phyloP scores from a whole-genome alignment of 2,329 filamentous ascomycete species.

The Aplosporella prunicola region DNA sequence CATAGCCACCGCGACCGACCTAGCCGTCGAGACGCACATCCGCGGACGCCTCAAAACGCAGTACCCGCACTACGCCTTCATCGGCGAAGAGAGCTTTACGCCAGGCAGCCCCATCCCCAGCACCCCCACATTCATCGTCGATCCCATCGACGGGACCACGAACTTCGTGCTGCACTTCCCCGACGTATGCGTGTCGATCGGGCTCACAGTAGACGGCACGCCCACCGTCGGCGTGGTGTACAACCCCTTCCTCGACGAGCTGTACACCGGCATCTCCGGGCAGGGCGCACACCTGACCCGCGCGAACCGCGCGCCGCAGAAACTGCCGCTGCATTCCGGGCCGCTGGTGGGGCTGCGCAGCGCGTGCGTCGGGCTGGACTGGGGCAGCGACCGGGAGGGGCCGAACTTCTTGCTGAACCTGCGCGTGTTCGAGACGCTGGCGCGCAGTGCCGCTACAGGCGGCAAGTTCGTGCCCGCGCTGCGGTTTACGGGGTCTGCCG shows the following conservation, averaged over 20 bases:
- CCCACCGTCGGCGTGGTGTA: constrained; percentile 5
- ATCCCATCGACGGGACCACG: constrained; percentile 6
- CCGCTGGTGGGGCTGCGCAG: background rate
- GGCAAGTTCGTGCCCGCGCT: constrained; percentile 1
- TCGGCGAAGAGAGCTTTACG: constrained; percentile 2
- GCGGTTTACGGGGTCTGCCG: background rate
- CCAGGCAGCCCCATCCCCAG: background rate
- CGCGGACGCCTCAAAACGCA: constrained; percentile 1
- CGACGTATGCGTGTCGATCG: background rate
- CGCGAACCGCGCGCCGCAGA: background rate
- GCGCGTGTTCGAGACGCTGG: background rate
- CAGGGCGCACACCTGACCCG: background rate
- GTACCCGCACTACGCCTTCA: constrained; percentile 4
- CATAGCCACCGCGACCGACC: constrained; percentile 7
- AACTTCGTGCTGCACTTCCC: constrained; percentile 5
- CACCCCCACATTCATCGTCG: constrained; percentile 3
- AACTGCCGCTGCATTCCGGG: background rate
- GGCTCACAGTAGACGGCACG: background rate
- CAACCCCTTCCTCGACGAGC: constrained; percentile 3
- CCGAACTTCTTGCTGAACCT: constrained; percentile 1
- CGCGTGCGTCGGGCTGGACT: constrained; percentile 3
- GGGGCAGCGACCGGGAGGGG: background rate
- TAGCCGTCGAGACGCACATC: constrained; percentile 3
- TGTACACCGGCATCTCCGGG: background rate
- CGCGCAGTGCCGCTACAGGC: background rate